These are phyloP conservation scores for Colletotrichum cereale DNA, from an alignment of 2,329 filamentous ascomycete species.

Conservation along the genomic window DNA sequence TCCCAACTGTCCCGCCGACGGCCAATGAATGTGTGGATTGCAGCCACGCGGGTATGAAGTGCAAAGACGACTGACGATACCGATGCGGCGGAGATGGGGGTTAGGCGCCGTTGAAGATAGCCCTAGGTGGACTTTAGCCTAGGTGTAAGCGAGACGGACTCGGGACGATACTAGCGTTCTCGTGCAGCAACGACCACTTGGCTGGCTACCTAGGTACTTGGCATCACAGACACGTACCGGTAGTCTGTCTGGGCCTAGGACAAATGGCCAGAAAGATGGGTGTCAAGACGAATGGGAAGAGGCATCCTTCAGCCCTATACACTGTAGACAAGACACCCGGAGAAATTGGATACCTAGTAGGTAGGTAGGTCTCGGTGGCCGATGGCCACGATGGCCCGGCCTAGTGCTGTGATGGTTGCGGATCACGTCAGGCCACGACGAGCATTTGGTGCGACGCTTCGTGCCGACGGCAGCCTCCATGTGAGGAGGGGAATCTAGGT, in stretches of 20 bases:
- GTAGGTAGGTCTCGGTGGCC: constrained; percentile 5
- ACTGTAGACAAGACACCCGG: constrained; percentile 3
- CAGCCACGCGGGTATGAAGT: neutral
- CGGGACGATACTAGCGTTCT: constrained; percentile 15
- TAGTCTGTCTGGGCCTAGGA: neutral
- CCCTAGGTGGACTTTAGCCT: constrained; percentile 6
- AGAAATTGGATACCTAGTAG: neutral
- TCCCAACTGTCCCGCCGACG: neutral
- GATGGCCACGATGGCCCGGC: constrained; percentile 1
- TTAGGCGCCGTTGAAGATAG: constrained; percentile 3
- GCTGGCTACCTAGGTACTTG: neutral
- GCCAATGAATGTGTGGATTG: neutral
- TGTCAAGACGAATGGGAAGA: neutral
- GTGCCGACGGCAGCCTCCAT: constrained; percentile 7
- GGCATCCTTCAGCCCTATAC: constrained; percentile 29
- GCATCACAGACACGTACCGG: constrained; percentile 1
- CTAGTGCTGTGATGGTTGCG: constrained; percentile 14
- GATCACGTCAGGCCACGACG: neutral
- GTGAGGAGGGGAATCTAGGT: neutral
- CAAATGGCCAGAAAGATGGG: too few relatives aligned
- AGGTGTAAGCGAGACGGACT: constrained; percentile 26
- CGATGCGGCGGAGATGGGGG: constrained; percentile 5
- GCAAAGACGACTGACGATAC: neutral
- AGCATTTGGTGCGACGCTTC: neutral
- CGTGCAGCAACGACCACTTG: neutral